phyloP scores from a whole-genome alignment of 768 basidiomycete genomes.

The Agrocybe praecox region DNA sequence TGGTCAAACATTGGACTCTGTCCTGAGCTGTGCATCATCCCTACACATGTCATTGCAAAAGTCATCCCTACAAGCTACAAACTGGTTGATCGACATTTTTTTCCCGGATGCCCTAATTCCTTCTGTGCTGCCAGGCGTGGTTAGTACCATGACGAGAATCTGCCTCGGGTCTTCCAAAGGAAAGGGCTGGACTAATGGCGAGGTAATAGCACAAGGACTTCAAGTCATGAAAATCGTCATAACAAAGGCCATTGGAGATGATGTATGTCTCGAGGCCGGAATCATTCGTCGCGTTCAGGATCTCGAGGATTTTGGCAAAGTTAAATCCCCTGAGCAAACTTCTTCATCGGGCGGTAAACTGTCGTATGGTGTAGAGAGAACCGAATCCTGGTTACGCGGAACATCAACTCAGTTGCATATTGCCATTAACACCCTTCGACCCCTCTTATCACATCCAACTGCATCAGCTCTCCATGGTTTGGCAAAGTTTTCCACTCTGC shows the following conservation, averaged over 20 bases:
- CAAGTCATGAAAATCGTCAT: constrained; percentile 57
- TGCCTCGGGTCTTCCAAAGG: constrained; percentile 53
- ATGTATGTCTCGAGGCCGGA: constrained; percentile 64
- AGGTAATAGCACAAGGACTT: constrained; percentile 61
- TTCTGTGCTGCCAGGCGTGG: constrained; percentile 81
- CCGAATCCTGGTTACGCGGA: constrained; percentile 77
- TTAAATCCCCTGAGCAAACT: constrained; percentile 23
- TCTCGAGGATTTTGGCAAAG: constrained; percentile 62
- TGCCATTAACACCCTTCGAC: constrained; percentile 75
- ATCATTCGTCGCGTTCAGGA: constrained; percentile 53
- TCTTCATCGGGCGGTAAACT: constrained; percentile 13
- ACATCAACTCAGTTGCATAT: constrained; percentile 84
- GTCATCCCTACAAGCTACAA: constrained; percentile 60
- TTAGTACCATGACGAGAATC: constrained; percentile 76
- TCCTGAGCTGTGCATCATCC: constrained; percentile 64
- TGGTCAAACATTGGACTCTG: constrained; percentile 79
- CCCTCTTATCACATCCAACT: constrained; percentile 73
- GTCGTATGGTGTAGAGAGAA: constrained; percentile 53
- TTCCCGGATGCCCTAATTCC: constrained; percentile 57
- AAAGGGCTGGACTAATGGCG: constrained; percentile 76
- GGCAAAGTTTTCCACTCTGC: constrained; percentile 49
- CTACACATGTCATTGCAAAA: constrained; percentile 62
- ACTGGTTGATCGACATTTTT: constrained; percentile 56
- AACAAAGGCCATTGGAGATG: constrained; percentile 64
- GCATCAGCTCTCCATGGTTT: constrained; percentile 65